Percentiles rank a stretch among this genome's conserved stretches.
Conservation (phyloP, 148 eudicot genomes). For the Silene latifolia region DNA sequence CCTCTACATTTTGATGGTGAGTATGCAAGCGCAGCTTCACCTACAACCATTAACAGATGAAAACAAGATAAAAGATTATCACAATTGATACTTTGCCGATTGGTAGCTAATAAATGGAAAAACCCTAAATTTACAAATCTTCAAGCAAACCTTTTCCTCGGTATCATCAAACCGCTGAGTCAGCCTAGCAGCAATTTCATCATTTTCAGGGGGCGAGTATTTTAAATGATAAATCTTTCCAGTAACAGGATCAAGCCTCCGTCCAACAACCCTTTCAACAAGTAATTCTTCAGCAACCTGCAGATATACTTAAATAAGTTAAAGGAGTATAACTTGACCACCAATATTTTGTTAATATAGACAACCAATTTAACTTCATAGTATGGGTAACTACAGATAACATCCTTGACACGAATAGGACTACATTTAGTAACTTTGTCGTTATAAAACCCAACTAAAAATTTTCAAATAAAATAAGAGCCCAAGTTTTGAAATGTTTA, state of each 20-base stretch:
- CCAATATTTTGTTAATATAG: not conserved
- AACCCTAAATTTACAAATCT: not conserved
- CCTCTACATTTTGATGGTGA: slow-evolving; percentile 87
- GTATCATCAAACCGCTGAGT: slow-evolving; percentile 99
- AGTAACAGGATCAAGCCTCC: slow-evolving; percentile 91
- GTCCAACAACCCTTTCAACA: slow-evolving; percentile 97
- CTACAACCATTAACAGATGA: slow-evolving; percentile 30
- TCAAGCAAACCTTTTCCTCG: slow-evolving; percentile 63
- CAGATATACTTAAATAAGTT: slow-evolving; percentile 11
- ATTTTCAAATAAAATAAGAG: not conserved
- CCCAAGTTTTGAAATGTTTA: not conserved
- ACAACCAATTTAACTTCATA: not conserved
- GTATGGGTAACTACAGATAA: not conserved
- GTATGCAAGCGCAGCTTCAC: slow-evolving; percentile 90
- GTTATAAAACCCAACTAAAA: not conserved
- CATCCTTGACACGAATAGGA: not conserved
- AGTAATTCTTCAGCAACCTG: slow-evolving; percentile 88
- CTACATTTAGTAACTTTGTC: not conserved
- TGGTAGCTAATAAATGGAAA: not conserved
- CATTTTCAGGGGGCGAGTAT: slow-evolving; percentile 96
- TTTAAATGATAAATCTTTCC: slow-evolving; percentile 90
- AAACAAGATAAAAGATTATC: slow-evolving; percentile 5
- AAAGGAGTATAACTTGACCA: not conserved
- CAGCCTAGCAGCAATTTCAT: slow-evolving; percentile 88
- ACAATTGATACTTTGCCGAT: not conserved